A percentile compares a stretch with the other conserved stretches of the same genome.
These are phyloP conservation scores for Phellinidium pouzarii DNA, from an alignment of 1,284 basidiomycete species.

Conservation along the genomic window DNA sequence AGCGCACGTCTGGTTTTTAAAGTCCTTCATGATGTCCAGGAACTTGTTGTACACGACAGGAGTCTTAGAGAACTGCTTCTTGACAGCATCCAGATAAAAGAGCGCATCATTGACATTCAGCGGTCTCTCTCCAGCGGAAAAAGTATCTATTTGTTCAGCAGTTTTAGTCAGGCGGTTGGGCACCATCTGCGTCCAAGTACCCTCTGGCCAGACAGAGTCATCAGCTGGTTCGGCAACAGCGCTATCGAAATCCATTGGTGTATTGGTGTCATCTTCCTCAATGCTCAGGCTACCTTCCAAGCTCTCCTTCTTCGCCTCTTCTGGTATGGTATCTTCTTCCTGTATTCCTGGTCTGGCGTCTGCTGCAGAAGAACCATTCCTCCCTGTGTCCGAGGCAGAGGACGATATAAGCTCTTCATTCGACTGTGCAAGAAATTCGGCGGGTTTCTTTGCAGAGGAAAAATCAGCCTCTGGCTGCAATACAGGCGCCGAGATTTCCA, in stretches of 20 bases:
- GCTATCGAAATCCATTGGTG: not conserved
- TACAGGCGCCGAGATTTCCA: not conserved
- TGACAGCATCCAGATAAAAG: conserved; percentile 90
- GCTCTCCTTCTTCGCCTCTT: not conserved
- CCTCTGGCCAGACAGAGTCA: not conserved
- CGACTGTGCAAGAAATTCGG: not conserved
- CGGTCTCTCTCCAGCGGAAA: conserved; percentile 25
- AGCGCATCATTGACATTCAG: conserved; percentile 87
- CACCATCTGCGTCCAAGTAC: not conserved
- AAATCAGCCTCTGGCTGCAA: not conserved
- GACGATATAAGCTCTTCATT: not conserved
- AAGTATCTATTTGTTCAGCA: not conserved
- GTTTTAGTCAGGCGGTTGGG: not conserved
- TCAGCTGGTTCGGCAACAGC: not conserved
- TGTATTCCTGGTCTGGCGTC: not conserved
- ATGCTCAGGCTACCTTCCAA: not conserved
- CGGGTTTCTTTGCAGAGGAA: not conserved
- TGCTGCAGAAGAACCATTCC: not conserved
- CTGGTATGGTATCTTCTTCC: not conserved
- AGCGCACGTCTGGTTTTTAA: conserved; percentile 82
- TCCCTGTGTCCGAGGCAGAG: not conserved
- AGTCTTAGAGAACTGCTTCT: conserved; percentile 78
- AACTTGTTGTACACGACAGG: conserved; percentile 94
- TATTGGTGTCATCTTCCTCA: not conserved
- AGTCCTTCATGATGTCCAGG: conserved; percentile 98